phyloP scores from a whole-genome alignment of 2,329 filamentous ascomycete genomes.

The Colletotrichum euphorbiae region DNA sequence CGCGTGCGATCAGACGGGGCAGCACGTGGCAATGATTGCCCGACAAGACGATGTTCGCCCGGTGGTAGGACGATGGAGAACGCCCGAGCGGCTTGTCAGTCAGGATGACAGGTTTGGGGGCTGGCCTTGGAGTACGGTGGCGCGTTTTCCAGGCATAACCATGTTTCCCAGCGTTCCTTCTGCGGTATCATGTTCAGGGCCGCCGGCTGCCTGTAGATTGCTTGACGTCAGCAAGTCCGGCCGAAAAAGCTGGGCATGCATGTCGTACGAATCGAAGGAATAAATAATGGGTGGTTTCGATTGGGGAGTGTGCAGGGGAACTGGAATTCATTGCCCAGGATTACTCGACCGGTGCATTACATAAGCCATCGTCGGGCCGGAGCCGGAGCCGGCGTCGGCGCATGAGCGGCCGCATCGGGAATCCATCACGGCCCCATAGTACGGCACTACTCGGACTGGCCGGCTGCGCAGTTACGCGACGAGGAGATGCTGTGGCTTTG shows the following conservation, averaged over 20 bases:
- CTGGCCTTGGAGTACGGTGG: background rate
- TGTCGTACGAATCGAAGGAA: background rate
- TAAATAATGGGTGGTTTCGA: background rate
- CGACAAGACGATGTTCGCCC: background rate
- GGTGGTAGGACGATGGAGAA: background rate
- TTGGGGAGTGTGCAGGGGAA: background rate
- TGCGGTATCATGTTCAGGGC: constrained; percentile 6
- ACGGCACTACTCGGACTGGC: no score
- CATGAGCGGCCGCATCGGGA: no score
- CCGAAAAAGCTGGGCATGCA: background rate
- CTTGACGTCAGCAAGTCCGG: background rate
- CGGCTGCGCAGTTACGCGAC: no score
- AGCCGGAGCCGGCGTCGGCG: no score
- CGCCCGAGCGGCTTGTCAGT: background rate
- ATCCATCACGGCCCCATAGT: no score
- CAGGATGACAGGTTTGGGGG: constrained; percentile 4
- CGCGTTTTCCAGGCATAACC: background rate
- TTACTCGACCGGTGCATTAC: background rate
- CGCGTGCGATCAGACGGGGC: constrained; percentile 1
- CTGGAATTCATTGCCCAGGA: background rate
- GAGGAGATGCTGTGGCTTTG: no score
- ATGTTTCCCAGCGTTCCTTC: background rate
- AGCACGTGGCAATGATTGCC: constrained; percentile 7
- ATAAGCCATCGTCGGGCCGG: background rate
- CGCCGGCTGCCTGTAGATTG: background rate